Percentiles rank a stretch among this genome's conserved stretches.
phyloP scores from a whole-genome alignment of 495 filamentous ascomycete genomes.

The Neurospora sp. region DNA sequence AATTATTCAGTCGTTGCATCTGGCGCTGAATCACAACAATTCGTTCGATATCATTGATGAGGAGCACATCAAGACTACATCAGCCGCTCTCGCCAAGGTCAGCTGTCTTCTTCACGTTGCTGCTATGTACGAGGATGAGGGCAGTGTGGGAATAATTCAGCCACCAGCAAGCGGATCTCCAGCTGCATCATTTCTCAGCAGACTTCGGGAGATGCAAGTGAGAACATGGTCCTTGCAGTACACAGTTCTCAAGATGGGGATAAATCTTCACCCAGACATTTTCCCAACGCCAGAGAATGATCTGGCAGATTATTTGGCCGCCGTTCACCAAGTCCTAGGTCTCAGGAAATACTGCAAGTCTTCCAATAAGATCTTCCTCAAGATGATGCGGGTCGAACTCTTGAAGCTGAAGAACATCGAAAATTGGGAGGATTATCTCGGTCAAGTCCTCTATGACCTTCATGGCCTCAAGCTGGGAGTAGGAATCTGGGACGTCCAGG shows the following conservation, averaged over 20 bases:
- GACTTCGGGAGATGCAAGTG: conserved; percentile 81
- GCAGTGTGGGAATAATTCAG: conserved; percentile 57
- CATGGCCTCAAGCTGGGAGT: conserved; percentile 73
- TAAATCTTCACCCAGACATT: conserved; percentile 50
- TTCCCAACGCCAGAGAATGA: conserved; percentile 59
- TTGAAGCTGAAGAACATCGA: conserved; percentile 52
- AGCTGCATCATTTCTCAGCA: conserved; percentile 50
- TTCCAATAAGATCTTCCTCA: conserved; percentile 80
- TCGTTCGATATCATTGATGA: conserved; percentile 79
- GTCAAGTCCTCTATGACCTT: conserved; percentile 81
- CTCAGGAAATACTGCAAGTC: conserved; percentile 75
- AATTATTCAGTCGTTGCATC: conserved; percentile 52
- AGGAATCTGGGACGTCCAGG: conserved; percentile 52
- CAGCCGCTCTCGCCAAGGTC: conserved; percentile 55
- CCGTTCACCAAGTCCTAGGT: conserved; percentile 77
- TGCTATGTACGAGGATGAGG: conserved; percentile 70
- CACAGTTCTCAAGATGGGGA: conserved; percentile 63
- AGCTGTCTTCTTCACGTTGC: conserved; percentile 66
- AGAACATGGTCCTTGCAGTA: conserved; percentile 74
- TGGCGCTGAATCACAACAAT: conserved; percentile 55
- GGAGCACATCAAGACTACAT: conserved; percentile 58
- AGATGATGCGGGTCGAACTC: conserved; percentile 75
- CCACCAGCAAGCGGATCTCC: conserved; percentile 23
- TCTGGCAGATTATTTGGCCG: conserved; percentile 60
- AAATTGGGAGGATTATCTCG: conserved; percentile 66